These are phyloP conservation scores for Penicillium canariense DNA, from an alignment of 495 filamentous ascomycete species.

Conservation along the genomic window DNA sequence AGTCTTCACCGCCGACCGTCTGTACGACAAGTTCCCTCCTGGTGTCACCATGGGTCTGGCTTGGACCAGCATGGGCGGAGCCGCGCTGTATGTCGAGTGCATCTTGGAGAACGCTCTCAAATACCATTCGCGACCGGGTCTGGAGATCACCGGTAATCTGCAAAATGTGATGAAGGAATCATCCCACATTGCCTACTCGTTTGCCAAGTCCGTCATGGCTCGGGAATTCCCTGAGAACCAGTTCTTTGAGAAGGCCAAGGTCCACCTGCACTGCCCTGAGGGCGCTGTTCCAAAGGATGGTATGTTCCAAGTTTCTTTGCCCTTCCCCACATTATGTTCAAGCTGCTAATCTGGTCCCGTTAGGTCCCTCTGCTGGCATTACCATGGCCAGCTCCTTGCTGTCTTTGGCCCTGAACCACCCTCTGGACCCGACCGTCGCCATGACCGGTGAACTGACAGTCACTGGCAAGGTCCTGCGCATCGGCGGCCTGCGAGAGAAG, in stretches of 20 bases:
- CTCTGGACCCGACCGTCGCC: slow-evolving; percentile 81
- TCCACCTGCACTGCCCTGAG: slow-evolving; percentile 97
- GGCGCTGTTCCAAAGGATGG: slow-evolving; percentile 96
- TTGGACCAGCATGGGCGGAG: slow-evolving; percentile 97
- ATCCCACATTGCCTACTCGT: slow-evolving; percentile 89
- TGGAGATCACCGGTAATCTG: slow-evolving; percentile 91
- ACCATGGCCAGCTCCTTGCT: slow-evolving; percentile 95
- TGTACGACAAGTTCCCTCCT: slow-evolving; percentile 93
- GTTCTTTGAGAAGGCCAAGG: slow-evolving; percentile 94
- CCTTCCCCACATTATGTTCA: background rate
- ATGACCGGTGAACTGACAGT: slow-evolving; percentile 99
- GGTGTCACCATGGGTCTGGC: slow-evolving; percentile 98
- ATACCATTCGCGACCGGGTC: slow-evolving; percentile 65
- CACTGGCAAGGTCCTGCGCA: slow-evolving; percentile 94
- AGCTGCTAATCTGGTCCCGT: slow-evolving; percentile 17
- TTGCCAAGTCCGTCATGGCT: slow-evolving; percentile 85
- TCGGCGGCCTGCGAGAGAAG: slow-evolving; percentile 96
- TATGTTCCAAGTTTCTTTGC: slow-evolving; percentile 24
- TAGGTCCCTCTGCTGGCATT: slow-evolving; percentile 84
- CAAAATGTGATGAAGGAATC: slow-evolving; percentile 99
- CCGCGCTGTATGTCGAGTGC: slow-evolving; percentile 94
- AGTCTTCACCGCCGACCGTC: slow-evolving; percentile 89
- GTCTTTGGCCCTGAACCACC: slow-evolving; percentile 73
- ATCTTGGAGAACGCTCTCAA: slow-evolving; percentile 83
- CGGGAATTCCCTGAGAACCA: slow-evolving; percentile 80